Evolutionary conservation across 2,329 filamentous ascomycete species (phyloP).

Genomic region (Fusarium sp.): DNA sequence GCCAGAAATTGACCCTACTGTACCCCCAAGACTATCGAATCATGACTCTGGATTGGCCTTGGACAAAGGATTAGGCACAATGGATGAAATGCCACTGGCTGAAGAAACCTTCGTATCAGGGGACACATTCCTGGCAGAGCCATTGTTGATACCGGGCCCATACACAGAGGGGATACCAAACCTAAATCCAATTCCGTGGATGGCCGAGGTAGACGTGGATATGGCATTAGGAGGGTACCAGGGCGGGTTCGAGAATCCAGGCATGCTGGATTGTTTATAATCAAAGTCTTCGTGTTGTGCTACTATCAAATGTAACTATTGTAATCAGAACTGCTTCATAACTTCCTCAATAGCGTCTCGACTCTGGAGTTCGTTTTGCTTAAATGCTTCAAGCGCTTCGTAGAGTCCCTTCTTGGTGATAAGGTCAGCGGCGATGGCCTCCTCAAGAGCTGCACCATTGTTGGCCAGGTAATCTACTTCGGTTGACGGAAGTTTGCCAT

Average conservation of each 20-base stretch:
- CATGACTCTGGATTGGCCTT: background rate
- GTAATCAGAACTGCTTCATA: background rate
- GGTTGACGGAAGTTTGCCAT: background rate
- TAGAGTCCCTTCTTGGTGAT: background rate
- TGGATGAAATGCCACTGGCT: background rate
- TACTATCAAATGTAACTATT: fast-evolving
- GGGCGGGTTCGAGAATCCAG: background rate
- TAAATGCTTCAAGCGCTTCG: slow-evolving; percentile 1
- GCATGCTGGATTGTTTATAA: background rate
- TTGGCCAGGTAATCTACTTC: background rate
- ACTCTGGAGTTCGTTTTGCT: background rate
- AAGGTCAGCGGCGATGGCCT: background rate
- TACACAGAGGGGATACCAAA: background rate
- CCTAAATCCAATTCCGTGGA: background rate
- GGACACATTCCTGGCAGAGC: background rate
- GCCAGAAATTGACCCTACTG: background rate
- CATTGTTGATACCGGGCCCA: background rate
- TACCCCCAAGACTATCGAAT: background rate
- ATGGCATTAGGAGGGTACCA: background rate
- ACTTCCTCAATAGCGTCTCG: background rate
- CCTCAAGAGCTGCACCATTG: background rate
- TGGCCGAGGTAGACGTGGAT: background rate
- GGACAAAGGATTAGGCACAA: background rate
- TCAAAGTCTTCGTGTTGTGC: background rate
- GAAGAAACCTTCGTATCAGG: background rate